phyloP scores from a whole-genome alignment of 495 filamentous ascomycete genomes.

The Choiromyces venosus region DNA sequence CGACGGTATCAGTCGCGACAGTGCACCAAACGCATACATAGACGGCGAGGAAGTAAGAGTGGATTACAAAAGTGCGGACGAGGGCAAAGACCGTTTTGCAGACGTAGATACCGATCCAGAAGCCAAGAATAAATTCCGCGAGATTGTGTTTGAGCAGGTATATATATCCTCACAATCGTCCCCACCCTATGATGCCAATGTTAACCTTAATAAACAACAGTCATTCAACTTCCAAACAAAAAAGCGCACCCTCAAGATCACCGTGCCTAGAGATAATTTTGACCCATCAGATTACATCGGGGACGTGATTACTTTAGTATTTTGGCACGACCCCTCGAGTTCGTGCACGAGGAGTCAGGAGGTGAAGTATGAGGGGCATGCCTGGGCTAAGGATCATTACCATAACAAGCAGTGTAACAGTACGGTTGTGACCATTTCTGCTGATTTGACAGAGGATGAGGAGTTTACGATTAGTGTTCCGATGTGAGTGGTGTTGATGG shows the following conservation, averaged over 20 bases:
- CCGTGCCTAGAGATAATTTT: background rate
- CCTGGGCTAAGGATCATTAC: background rate
- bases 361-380: background rate
- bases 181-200: background rate
- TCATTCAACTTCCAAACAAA: background rate
- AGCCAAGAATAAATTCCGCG: constrained; percentile 15
- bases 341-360: background rate
- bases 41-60: background rate
- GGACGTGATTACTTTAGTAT: background rate
- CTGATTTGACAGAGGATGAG: background rate
- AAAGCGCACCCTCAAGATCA: background rate
- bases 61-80: background rate
- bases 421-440: background rate
- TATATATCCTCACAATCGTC: background rate
- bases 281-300: background rate
- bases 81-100: constrained; percentile 2
- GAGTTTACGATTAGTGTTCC: background rate
- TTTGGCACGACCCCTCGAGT: background rate
- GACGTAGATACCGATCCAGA: constrained; percentile 15
- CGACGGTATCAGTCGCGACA: constrained; percentile 20
- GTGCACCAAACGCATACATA: constrained; percentile 9
- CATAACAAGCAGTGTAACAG: background rate
- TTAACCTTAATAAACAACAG: background rate
- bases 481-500: background rate
- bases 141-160: constrained; percentile 8